Conservation (phyloP, 2,329 filamentous ascomycete species). For the Curvularia hawaiiensis region DNA sequence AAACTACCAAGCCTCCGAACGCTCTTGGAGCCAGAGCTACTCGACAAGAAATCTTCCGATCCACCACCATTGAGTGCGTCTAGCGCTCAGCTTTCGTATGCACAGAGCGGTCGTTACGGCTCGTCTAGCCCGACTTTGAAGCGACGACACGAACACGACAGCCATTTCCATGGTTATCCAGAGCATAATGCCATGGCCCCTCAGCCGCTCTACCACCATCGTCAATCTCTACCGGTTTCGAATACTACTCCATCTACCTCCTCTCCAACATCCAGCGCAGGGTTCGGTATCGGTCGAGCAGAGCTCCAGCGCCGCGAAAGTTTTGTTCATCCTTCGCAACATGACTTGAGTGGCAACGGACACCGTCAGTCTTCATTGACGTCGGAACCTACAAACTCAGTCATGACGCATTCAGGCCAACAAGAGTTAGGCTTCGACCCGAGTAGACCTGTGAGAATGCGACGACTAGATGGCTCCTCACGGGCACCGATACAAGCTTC, state of each 20-base stretch:
- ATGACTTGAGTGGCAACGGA: constrained; percentile 25
- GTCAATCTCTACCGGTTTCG: constrained; percentile 26
- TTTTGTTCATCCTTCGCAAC: constrained; percentile 28
- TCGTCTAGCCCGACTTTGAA: constrained; percentile 44
- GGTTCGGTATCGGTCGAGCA: constrained; percentile 24
- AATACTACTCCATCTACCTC: constrained; percentile 30
- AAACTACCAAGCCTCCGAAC: constrained; percentile 47
- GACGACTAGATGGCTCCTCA: constrained; percentile 41
- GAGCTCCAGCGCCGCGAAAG: constrained; percentile 34
- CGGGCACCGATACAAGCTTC: constrained; percentile 41
- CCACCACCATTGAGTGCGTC: constrained; percentile 26
- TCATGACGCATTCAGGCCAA: constrained; percentile 26
- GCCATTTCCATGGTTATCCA: constrained; percentile 33
- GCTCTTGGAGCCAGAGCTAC: constrained; percentile 44
- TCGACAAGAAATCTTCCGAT: constrained; percentile 41
- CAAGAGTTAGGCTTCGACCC: constrained; percentile 40
- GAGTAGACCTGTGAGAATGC: constrained; percentile 35
- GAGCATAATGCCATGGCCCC: constrained; percentile 37
- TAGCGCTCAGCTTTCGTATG: constrained; percentile 26
- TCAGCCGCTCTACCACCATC: constrained; percentile 38
- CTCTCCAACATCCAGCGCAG: constrained; percentile 32
- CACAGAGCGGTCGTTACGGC: constrained; percentile 33
- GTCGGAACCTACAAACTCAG: constrained; percentile 27
- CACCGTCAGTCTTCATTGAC: constrained; percentile 34
- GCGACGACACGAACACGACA: constrained; percentile 43